Evolutionary conservation across 2,329 filamentous ascomycete species (phyloP).

Genomic region (Lachnum nothofagi): DNA sequence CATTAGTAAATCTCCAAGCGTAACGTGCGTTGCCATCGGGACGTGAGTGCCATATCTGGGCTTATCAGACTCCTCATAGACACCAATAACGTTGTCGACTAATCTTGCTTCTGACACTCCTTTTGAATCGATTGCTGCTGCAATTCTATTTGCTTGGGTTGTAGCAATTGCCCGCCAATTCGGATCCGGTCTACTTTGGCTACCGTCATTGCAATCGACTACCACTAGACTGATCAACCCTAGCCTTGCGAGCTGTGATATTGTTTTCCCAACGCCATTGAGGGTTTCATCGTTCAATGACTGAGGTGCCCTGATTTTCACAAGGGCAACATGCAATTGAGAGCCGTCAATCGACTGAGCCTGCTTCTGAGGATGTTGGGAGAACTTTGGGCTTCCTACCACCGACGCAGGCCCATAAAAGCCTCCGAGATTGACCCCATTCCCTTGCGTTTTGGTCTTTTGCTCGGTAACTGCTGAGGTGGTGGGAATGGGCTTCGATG

Average conservation of each 20-base stretch:
- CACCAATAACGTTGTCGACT: conserved; percentile 49
- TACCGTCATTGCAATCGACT: conserved; percentile 58
- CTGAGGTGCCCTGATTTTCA: conserved; percentile 76
- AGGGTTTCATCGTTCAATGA: conserved; percentile 63
- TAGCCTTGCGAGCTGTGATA: conserved; percentile 76
- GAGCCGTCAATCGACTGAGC: conserved; percentile 9
- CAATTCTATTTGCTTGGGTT: conserved; percentile 67
- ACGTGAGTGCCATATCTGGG: conserved; percentile 1
- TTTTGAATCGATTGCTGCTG: conserved; percentile 67
- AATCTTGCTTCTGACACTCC: conserved; percentile 64
- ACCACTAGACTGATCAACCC: conserved; percentile 80
- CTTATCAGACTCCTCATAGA: conserved; percentile 19
- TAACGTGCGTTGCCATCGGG: conserved; percentile 33
- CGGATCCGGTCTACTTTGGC: conserved; percentile 22
- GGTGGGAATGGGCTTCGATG: conserved; percentile 16
- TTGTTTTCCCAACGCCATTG: conserved; percentile 71
- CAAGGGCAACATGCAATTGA: conserved; percentile 70
- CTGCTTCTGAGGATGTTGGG: conserved; percentile 40
- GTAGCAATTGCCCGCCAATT: conserved; percentile 43
- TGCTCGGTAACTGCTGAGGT: background rate
- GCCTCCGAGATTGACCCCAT: conserved; percentile 55
- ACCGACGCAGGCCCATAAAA: conserved; percentile 57
- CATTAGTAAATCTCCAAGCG: conserved; percentile 52
- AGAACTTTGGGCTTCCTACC: conserved; percentile 55
- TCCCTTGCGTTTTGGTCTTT: conserved; percentile 29